These are phyloP conservation scores for Leccinum fibrillosum DNA, from an alignment of 768 basidiomycete genomes.

Conservation along the genomic window DNA sequence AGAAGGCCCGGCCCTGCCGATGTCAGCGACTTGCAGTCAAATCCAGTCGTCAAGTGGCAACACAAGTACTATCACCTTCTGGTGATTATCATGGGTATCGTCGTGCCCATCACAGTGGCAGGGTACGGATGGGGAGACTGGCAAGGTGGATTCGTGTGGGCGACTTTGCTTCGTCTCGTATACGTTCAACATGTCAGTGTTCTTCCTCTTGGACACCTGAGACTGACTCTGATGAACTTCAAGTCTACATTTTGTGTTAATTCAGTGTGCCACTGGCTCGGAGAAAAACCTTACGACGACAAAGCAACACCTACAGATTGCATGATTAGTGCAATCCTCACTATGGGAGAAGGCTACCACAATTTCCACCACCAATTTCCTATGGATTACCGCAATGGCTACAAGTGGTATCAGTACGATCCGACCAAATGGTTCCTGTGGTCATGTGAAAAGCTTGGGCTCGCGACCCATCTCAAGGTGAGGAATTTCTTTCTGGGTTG, in stretches of 20 bases:
- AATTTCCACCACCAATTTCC: slow-evolving; percentile 96
- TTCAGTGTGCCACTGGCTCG: slow-evolving; percentile 92
- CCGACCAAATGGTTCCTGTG: slow-evolving; percentile 86
- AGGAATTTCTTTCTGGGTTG: background rate
- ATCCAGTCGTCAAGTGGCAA: slow-evolving; percentile 78
- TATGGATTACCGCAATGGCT: slow-evolving; percentile 94
- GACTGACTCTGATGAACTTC: background rate
- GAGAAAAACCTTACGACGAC: slow-evolving; percentile 86
- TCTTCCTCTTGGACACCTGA: slow-evolving; percentile 3
- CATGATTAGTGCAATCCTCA: slow-evolving; percentile 78
- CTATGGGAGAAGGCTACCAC: slow-evolving; percentile 94
- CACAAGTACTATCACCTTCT: slow-evolving; percentile 70
- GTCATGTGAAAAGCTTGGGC: slow-evolving; percentile 42
- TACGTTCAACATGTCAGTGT: slow-evolving; percentile 79
- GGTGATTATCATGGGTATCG: slow-evolving; percentile 62
- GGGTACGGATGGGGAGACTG: slow-evolving; percentile 22
- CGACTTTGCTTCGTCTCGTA: slow-evolving; percentile 50
- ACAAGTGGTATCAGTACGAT: slow-evolving; percentile 84
- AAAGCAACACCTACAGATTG: slow-evolving; percentile 91
- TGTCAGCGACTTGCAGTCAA: slow-evolving; percentile 75
- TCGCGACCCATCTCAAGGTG: slow-evolving; percentile 51
- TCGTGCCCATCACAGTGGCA: slow-evolving; percentile 55
- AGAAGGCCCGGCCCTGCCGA: slow-evolving; percentile 84
- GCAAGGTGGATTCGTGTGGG: slow-evolving; percentile 25
- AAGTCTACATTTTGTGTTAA: slow-evolving; percentile 94